These are phyloP conservation scores for Triangularia verruculosa DNA, from an alignment of 2,329 filamentous ascomycete genomes.

Conservation along the genomic window DNA sequence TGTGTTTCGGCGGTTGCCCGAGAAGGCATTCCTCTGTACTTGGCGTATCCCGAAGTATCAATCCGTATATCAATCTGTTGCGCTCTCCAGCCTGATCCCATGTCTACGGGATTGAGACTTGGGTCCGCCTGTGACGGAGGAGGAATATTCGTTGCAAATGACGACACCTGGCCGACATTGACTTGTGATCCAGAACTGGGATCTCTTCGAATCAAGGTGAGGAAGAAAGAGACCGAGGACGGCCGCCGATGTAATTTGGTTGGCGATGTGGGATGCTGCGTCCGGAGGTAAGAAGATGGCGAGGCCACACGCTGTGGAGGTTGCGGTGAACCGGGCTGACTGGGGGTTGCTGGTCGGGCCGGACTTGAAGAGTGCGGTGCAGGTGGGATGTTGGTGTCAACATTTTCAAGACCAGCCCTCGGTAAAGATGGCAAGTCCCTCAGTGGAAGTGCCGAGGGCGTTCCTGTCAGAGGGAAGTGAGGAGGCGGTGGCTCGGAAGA, in stretches of 20 bases:
- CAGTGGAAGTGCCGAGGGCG: constrained; percentile 2
- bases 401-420: neutral
- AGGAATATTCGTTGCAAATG: constrained; percentile 45
- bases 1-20: constrained; percentile 35
- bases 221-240: constrained; percentile 44
- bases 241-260: constrained; percentile 8
- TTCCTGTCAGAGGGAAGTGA: neutral
- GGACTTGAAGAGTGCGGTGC: neutral
- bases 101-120: constrained; percentile 28
- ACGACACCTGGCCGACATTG: constrained; percentile 68
- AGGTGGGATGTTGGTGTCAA: neutral
- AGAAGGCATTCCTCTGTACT: constrained; percentile 51
- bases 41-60: constrained; percentile 55
- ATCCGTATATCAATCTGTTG: constrained; percentile 52
- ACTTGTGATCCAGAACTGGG: constrained; percentile 67
- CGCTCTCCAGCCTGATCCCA: constrained; percentile 24
- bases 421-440: constrained; percentile 18
- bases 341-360: constrained; percentile 19
- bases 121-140: constrained; percentile 26
- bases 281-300: neutral
- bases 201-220: constrained; percentile 71
- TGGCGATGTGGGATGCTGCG: constrained; percentile 7
- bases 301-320: constrained; percentile 3
- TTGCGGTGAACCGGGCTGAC: neutral
- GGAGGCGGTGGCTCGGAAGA: constrained; percentile 9